phyloP scores from a whole-genome alignment of 1,284 basidiomycete species.

The Pulveroboletus ridleyi region DNA sequence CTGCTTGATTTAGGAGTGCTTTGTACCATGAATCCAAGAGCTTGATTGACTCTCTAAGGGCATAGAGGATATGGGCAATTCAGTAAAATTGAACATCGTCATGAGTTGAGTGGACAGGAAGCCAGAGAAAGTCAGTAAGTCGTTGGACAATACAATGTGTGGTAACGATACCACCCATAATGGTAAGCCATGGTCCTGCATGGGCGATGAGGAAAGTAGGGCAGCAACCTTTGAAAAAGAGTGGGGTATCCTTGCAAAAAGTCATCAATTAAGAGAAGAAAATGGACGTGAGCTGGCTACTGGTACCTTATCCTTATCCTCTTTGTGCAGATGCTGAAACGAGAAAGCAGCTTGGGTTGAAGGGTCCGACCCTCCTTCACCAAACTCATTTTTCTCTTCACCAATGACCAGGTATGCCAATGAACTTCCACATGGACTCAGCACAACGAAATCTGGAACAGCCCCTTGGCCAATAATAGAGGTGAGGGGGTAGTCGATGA shows the following conservation, averaged over 20 bases:
- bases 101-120: conserved; percentile 16
- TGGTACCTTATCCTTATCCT: conserved; percentile 10
- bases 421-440: not conserved
- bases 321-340: conserved; percentile 2
- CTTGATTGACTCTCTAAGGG: conserved; percentile 18
- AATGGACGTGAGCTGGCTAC: too few species aligned
- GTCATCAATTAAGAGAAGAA: too few species aligned
- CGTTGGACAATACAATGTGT: conserved; percentile 20
- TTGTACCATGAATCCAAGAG: conserved; percentile 23
- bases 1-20: not conserved
- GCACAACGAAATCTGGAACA: not conserved
- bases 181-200: conserved; percentile 19
- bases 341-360: conserved; percentile 25
- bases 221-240: conserved; percentile 7
- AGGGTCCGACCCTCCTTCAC: conserved; percentile 18
- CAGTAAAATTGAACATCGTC: conserved; percentile 14
- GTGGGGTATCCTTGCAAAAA: not conserved
- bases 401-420: not conserved
- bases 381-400: conserved; percentile 19
- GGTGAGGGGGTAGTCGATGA: not conserved
- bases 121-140: conserved; percentile 31
- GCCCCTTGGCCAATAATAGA: not conserved
- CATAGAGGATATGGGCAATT: conserved; percentile 22
- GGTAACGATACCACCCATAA: conserved; percentile 22
- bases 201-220: conserved; percentile 19